Evolutionary conservation across 768 basidiomycete genomes (phyloP), one percentile per base, ranked within the genome.

Genomic region (Collybia mongolica): DNA sequence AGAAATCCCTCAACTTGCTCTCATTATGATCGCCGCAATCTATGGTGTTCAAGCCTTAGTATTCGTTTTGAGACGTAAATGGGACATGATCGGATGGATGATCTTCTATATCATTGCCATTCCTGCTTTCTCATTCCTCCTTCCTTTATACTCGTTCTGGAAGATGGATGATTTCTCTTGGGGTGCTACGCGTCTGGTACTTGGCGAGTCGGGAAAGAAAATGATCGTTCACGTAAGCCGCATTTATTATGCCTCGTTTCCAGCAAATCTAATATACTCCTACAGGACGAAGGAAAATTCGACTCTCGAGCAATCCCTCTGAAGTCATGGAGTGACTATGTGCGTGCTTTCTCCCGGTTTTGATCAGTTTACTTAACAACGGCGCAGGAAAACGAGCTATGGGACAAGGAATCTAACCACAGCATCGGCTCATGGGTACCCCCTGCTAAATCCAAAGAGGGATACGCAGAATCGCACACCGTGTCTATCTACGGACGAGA

Each of bases 71-170:
- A 82, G 94, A 43, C 84, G 93, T 55, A 93, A 97, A 66, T 98
- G 95, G 90, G 95, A 98, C 67, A 97, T 98, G 93, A 84, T 98
- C 59, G 93, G 93, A 3, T 96, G 94, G 93, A 92, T 93, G 88
- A 60, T 92, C 24, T 91, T 99, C 72, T 99, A 98, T 70, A 93
- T 98, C 63, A 66, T 94, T 32, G 94, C 96, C 49, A 90, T 98
- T 55, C 95, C 95, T 3, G 81, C 84, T 38, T 97, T 96, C 73
- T 93, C 93, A 6, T 90, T 97, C 79, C 79, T 91, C 73, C 81
- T 98, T 22, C 95, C 93, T 3, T 73, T 97, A 11, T 95, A 93
- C 66, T 94, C 93, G 5, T 96, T 98, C 86, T 98, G 94, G 95
- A 79, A 75, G 57, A 97, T 98, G 94, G 95, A 96, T 66, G 93